Evolutionary conservation across 345 rosid genomes (phyloP), one percentile per base, ranked within the genome.

Genomic region (Cardamine chenopodiifolia): DNA sequence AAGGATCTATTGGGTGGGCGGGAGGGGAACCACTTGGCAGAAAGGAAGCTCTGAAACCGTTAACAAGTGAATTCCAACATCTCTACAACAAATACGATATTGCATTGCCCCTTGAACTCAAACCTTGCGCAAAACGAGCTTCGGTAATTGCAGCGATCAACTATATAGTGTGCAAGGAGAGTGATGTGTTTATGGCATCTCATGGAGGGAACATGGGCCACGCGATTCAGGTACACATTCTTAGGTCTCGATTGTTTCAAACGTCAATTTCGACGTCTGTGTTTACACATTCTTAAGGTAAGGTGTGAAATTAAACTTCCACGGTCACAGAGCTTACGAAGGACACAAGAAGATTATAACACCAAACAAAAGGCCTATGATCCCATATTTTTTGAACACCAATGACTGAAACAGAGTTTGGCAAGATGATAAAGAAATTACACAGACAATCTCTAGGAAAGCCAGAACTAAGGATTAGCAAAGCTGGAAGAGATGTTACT

Each of bases 131-230:
- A 25, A 87, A 84, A 29, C 90, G 78, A 81, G 97, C 97, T 40
- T 95, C 99, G 0, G 45, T 83, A 14, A 80, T 96, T 96, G 98
- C 99, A 61, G 97, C 99, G 9, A 81, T 92, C 5, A 98, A 96
- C 79, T 89, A 82, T 39, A 77, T 96, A 71, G 96, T 96, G 35
- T 89, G 96, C 0, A 90, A 84, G 70, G 83, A 80, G 59, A 92
- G 99, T 55, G 94, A 95, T 60, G 96, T 92, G 73, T 95, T 95
- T 82, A 89, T 95, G 98, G 89, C 99, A 61, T 95, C 99, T 72
- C 98, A 92, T 31, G 99, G 99, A 47, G 99, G 99, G 73, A 95
- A 95, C 67, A 95, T 95, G 98, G 98, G 97, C 20, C 99, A 88
- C 5, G 89, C 96, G 1, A 80, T 92, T 75, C 99, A 92, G 97